A percentile compares a stretch with the other conserved stretches of the same genome.
These are phyloP conservation scores for Calonectria pseudoturangicola DNA, from an alignment of 2,329 filamentous ascomycete species.

Conservation along the genomic window DNA sequence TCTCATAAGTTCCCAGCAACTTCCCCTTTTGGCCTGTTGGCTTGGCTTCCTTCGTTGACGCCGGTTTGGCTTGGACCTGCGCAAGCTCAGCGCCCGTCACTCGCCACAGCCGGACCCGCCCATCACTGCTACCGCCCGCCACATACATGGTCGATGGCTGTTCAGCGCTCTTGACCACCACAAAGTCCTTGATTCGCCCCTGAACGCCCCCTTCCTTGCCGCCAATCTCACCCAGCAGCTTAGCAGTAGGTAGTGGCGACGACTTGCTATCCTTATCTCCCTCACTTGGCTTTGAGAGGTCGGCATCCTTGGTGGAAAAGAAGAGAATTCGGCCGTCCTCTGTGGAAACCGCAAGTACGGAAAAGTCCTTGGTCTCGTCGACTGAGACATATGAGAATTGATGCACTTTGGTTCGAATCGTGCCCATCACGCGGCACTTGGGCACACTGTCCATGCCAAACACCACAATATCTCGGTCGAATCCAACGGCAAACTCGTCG, in stretches of 20 bases:
- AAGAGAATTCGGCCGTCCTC: slow-evolving; percentile 93
- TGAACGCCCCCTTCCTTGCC: slow-evolving; percentile 80
- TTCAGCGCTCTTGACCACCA: slow-evolving; percentile 71
- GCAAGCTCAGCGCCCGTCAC: slow-evolving; percentile 67
- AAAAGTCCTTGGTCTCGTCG: slow-evolving; percentile 63
- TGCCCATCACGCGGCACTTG: slow-evolving; percentile 82
- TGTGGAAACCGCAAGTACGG: slow-evolving; percentile 84
- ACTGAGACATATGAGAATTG: slow-evolving; percentile 82
- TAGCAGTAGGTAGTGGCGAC: slow-evolving; percentile 72
- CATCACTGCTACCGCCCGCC: slow-evolving; percentile 88
- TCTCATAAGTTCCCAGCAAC: slow-evolving; percentile 86
- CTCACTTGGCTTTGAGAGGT: slow-evolving; percentile 64
- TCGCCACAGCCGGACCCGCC: slow-evolving; percentile 86
- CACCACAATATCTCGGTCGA: slow-evolving; percentile 88
- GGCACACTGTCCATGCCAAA: slow-evolving; percentile 93
- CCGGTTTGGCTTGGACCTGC: slow-evolving; percentile 51
- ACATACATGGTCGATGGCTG: slow-evolving; percentile 71
- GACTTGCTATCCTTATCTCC: slow-evolving; percentile 58
- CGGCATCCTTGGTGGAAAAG: slow-evolving; percentile 79
- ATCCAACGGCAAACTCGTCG: slow-evolving; percentile 91
- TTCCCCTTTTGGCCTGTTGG: slow-evolving; percentile 70
- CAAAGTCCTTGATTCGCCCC: slow-evolving; percentile 92
- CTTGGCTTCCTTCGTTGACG: slow-evolving; percentile 51
- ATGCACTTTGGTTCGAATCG: slow-evolving; percentile 86
- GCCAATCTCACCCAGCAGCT: slow-evolving; percentile 85